Base-by-base conservation (phyloP, 176 grass and related monocot genomes). In the Alloteropsis semialata region DNA sequence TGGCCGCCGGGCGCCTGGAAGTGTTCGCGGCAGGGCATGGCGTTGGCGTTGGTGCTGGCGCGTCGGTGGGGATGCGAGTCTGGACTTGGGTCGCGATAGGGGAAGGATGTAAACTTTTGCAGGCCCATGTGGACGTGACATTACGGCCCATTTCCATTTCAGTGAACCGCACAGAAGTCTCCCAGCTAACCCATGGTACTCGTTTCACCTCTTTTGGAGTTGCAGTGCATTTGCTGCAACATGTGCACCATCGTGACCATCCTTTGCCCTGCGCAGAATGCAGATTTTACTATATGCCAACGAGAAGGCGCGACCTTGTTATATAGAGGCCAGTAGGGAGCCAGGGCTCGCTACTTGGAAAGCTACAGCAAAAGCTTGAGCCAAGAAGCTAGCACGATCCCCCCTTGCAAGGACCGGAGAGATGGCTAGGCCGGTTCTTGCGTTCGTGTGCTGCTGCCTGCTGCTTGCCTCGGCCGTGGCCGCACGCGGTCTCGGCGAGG, bases 391-490 rank as follows among this genome's bases (percentile, higher is more conserved):
- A 69, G 38, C 65, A 22, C 41, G 6, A n/a, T 64, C 29, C 75
- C 39, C 46, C 60, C 28, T 17, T 22, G 27, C 19, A 14, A 61
- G 22, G n/a, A n/a, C n/a, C n/a, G n/a, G n/a, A n/a, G 56, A 17
- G 83, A 77, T 85, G 82, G 71, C 72, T 0, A 81, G 38, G 44
- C 69, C 44, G 45, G 44, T 34, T 24, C 74, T 75, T 0, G 72
- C 25, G 56, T 18, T 86, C 55, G 28, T 72, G 46, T 82, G 77
- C 16, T 90, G 37, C 83, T 78, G 55, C 48, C 55, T 86, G 12
- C 44, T 90, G 29, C 73, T 72, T 29, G 78, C 66, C 17, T 66
- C 78, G 46, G 10, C 13, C 12, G 65, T 78, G 0, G 73, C 73
- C 10, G 72, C 72, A 6, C 88, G 78, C 29, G 19, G 29, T 13